Evolutionary conservation across 2,329 filamentous ascomycete species (phyloP), one percentile per base, ranked within the genome.

Genomic region (Aureobasidium namibiae): DNA sequence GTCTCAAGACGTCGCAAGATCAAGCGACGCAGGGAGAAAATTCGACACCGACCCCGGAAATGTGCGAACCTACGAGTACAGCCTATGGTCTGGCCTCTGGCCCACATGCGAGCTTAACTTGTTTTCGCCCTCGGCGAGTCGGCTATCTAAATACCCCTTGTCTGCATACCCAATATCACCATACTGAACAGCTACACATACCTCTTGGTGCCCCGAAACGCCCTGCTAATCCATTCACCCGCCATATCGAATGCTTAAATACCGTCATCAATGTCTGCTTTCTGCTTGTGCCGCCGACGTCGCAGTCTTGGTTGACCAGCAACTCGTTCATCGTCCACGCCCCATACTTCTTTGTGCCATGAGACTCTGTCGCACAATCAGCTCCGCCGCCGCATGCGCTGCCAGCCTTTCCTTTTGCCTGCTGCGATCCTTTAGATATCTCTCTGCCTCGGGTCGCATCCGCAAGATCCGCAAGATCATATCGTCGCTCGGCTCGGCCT

Each of bases 401-500:
- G 90, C 90, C 69, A 96, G 84, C 64, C 94, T 82, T 76, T 97
- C 94, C 78, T 95, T 95, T 71, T 99, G 94, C 64, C 94, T 82
- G 70, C 90, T 92, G 42, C 94, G 80, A 72, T 97, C 92, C 68
- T 89, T 90, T 62, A 99, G 79, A 73, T 99, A 99, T 34, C 83
- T 78, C 50, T 86, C 82, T 3, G 94, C 94, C 75, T 97, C 94
- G 2, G 91, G 90, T 48, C 94, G 81, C 94, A 99, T 99, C 54
- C 94, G 82, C 65, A 99, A 74, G 64, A 99, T 99, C 21, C 94
- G 82, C 67, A 99, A 74, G 65, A 99, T 97, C 89, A 97, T 97
- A 71, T 99, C 94, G 72, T 99, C 94, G 70, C 88, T 96, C 1
- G 94, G 92, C 71, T 97, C 94, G 1, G 94, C 92, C 71, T 99